Conservation (phyloP, 2,329 filamentous ascomycete species). For the Alternaria brassicae region DNA sequence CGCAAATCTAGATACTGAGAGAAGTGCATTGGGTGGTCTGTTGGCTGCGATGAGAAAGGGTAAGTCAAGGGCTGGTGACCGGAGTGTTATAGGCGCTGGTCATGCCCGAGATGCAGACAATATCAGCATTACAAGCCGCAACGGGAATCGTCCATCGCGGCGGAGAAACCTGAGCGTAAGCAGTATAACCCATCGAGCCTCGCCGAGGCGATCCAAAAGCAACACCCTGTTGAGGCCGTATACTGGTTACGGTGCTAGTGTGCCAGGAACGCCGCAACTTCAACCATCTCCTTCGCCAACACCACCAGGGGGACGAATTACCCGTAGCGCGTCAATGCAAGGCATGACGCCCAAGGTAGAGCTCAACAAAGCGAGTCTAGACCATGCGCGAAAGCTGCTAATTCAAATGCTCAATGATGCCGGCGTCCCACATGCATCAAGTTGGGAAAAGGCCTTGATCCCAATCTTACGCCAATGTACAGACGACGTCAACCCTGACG, state of each 20-base stretch:
- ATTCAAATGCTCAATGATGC: conserved; percentile 82
- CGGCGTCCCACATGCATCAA: conserved; percentile 71
- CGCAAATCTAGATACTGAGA: conserved; percentile 74
- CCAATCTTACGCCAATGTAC: conserved; percentile 91
- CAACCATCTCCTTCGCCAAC: conserved; percentile 38
- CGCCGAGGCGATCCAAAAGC: conserved; percentile 70
- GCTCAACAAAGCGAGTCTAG: conserved; percentile 83
- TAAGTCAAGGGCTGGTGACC: conserved; percentile 74
- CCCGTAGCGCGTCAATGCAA: conserved; percentile 83
- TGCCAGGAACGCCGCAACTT: conserved; percentile 29
- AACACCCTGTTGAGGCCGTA: conserved; percentile 61
- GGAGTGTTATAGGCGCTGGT: conserved; percentile 67
- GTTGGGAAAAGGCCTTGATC: conserved; percentile 89
- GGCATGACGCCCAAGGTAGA: conserved; percentile 80
- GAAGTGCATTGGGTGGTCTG: conserved; percentile 73
- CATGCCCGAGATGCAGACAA: conserved; percentile 70
- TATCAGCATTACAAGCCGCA: conserved; percentile 69
- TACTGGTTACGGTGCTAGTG: conserved; percentile 48
- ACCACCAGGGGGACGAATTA: conserved; percentile 50
- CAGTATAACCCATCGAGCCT: conserved; percentile 75
- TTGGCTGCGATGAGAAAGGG: conserved; percentile 77
- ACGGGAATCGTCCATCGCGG: conserved; percentile 69
- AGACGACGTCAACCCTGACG: conserved; percentile 92
- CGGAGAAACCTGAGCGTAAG: conserved; percentile 85
- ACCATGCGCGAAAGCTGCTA: conserved; percentile 85